phyloP scores from a whole-genome alignment of 2,329 filamentous ascomycete genomes.

The Colletotrichum caudatum region DNA sequence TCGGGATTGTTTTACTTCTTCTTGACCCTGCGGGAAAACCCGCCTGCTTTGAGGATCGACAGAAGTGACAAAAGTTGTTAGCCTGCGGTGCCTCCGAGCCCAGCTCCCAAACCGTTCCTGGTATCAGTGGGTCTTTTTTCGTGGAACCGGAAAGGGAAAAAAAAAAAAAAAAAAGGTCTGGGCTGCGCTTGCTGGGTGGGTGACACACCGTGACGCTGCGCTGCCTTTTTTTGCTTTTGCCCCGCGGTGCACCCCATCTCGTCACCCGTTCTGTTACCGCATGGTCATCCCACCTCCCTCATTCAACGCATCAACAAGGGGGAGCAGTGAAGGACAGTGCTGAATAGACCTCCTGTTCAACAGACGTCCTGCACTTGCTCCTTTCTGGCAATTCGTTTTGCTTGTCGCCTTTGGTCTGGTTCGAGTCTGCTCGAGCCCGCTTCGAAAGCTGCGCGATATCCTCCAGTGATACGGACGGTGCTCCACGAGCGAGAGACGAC shows the following conservation, averaged over 20 bases:
- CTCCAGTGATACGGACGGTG: conserved; percentile 11
- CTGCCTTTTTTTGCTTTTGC: conserved; percentile 31
- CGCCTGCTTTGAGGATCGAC: neutral
- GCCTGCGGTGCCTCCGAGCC: neutral
- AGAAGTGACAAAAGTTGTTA: conserved; percentile 1
- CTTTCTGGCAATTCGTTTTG: conserved; percentile 24
- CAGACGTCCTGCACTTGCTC: conserved; percentile 40
- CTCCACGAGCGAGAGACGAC: neutral
- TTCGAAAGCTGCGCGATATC: conserved; percentile 24
- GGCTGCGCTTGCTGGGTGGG: conserved; percentile 16
- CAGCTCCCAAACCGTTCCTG: conserved; percentile 22
- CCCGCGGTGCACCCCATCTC: conserved; percentile 26
- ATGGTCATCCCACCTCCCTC: conserved; percentile 38
- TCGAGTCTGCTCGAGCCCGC: conserved; percentile 20
- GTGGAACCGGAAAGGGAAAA: neutral
- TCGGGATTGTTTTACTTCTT: neutral
- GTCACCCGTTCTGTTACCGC: neutral
- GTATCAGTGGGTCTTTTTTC: conserved; percentile 35
- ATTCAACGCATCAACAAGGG: conserved; percentile 39
- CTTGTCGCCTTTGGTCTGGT: conserved; percentile 10
- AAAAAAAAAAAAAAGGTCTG: conserved; percentile 17
- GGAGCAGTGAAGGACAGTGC: conserved; percentile 42
- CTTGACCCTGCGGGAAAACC: neutral
- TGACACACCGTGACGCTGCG: conserved; percentile 23
- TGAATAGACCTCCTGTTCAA: conserved; percentile 42